Evolutionary conservation across 768 basidiomycete species (phyloP), one percentile per base, ranked within the genome.

Genomic region (Sutorius australiensis): DNA sequence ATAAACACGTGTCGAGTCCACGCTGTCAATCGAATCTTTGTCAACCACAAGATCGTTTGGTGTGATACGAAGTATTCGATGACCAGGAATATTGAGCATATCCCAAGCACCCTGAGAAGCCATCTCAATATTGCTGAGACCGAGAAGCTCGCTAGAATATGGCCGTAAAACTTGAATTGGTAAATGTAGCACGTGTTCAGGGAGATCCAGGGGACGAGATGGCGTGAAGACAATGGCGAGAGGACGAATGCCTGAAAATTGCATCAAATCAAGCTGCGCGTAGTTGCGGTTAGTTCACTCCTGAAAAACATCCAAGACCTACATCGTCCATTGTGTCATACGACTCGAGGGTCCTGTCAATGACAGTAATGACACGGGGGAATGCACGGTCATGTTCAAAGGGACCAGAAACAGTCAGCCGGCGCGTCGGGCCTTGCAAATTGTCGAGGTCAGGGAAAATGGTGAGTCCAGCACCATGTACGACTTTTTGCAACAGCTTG

Each of bases 211-310:
- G 52, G 75, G 67, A 19, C 70, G 60, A 54, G 75, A 75, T 46
- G 88, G 88, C 42, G 88, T 68, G 68, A 81, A 87, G 51, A 89
- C 72, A 54, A 90, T 73, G 21, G 84, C 88, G 57, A 90, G 72
- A 31, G 87, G 87, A 50, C 78, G 83, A 61, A 73, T 69, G 47
- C 69, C 70, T 53, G 67, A 61, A 62, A 61, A 57, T 48, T 64
- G 64, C 67, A 74, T 73, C 54, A 66, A 62, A 62, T 63, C 67
- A 67, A 75, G 69, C 79, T 81, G 65, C 41, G 21, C 37, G 24
- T 14, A 55, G 58, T 67, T 71, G 65, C 58, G 51, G 63, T 73
- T 53, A 71, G 61, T 65, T 58, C 59, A 55, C 37, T 41, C 46
- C 41, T 57, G 36, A 54, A 56, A 56, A 39, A 34, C n/a, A 48